Evolutionary conservation across 805 yeast genomes (phyloP).

Genomic region (Yarrowia hollandica): DNA sequence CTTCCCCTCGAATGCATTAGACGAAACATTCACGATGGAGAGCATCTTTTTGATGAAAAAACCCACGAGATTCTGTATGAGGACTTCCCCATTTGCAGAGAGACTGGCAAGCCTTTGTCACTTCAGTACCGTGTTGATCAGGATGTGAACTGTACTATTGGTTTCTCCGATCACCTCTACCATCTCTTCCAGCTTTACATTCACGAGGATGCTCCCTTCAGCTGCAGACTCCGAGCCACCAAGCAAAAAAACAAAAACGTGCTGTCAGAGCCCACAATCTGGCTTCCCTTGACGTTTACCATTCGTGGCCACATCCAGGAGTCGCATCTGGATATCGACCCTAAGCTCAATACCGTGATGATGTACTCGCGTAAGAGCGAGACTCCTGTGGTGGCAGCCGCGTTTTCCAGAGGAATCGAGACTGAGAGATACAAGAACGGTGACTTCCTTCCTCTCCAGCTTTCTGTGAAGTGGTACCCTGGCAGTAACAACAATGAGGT

Average conservation of each 20-base stretch:
- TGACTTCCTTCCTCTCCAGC: conserved; percentile 55
- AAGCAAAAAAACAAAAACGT: conserved; percentile 11
- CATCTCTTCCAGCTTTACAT: conserved; percentile 74
- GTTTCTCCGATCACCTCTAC: conserved; percentile 61
- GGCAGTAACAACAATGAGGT: conserved; percentile 19
- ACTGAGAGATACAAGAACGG: conserved; percentile 67
- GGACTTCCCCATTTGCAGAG: conserved; percentile 62
- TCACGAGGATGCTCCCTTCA: conserved; percentile 75
- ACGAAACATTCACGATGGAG: conserved; percentile 73
- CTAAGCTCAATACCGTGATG: conserved; percentile 55
- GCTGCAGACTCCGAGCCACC: conserved; percentile 52
- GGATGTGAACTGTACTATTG: conserved; percentile 59
- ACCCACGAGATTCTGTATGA: conserved; percentile 54
- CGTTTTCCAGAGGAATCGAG: conserved; percentile 62
- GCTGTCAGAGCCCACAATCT: conserved; percentile 4
- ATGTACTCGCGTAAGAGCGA: conserved; percentile 42
- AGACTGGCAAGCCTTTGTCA: conserved; percentile 60
- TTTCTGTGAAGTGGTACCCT: conserved; percentile 59
- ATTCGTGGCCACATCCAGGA: conserved; percentile 67
- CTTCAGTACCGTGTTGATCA: conserved; percentile 53
- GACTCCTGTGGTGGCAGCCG: conserved; percentile 55
- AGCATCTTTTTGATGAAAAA: conserved; percentile 65
- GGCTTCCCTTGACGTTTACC: conserved; percentile 60
- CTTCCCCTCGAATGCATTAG: conserved; percentile 57
- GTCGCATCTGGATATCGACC: conserved; percentile 67